These are phyloP conservation scores for Colletotrichum brevisporum DNA, from an alignment of 2,329 filamentous ascomycete genomes.

Conservation along the genomic window DNA sequence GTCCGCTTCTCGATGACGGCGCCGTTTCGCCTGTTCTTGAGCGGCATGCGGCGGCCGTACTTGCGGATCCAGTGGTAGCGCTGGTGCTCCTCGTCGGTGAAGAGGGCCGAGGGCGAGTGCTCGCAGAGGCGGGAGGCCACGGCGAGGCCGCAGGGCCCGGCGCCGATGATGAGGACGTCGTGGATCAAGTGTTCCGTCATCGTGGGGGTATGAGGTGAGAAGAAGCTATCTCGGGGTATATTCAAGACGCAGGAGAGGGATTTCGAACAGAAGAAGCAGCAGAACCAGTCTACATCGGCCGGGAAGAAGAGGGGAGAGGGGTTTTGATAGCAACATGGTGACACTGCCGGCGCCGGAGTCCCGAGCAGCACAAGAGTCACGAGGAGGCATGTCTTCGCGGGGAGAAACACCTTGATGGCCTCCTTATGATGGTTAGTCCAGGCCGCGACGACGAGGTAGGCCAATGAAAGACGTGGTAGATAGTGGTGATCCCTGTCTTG, in stretches of 20 bases:
- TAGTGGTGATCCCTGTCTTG: conserved; percentile 33
- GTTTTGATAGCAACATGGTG: conserved; percentile 24
- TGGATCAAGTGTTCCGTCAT: conserved; percentile 53
- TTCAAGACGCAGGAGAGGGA: neutral
- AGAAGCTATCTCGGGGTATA: neutral
- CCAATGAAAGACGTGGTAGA: conserved; percentile 21
- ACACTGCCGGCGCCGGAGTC: neutral
- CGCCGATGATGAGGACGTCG: conserved; percentile 81
- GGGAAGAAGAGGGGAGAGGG: neutral
- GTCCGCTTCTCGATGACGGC: conserved; percentile 43
- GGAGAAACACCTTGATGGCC: conserved; percentile 36
- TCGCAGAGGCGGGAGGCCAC: conserved; percentile 81
- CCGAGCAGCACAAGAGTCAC: conserved; percentile 6
- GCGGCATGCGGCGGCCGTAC: conserved; percentile 71
- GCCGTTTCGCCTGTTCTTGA: conserved; percentile 66
- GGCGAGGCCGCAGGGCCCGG: conserved; percentile 81
- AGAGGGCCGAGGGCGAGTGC: conserved; percentile 81
- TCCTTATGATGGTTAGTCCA: neutral
- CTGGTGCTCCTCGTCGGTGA: conserved; percentile 86
- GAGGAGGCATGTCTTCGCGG: conserved; percentile 8
- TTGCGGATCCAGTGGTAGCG: conserved; percentile 84
- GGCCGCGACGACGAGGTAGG: neutral
- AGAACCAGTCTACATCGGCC: too few species aligned
- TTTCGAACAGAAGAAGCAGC: neutral
- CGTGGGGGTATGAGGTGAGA: neutral